These are phyloP conservation scores for Lycium barbarum DNA, from an alignment of 257 asterid species.

Conservation along the genomic window DNA sequence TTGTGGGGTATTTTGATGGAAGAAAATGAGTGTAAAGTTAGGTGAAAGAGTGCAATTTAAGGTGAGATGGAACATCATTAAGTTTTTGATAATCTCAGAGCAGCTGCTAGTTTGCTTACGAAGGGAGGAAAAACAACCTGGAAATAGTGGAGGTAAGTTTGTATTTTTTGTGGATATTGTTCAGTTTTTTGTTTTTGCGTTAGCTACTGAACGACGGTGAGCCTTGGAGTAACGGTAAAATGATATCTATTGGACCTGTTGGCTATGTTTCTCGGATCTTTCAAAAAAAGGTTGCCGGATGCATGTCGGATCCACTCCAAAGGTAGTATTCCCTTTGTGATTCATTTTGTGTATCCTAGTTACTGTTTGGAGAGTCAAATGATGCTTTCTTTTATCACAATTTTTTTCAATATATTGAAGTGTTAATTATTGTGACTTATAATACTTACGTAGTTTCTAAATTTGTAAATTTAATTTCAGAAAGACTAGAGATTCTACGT, in stretches of 20 bases:
- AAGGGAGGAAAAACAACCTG: slow-evolving; percentile 42
- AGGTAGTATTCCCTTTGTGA: too few species aligned
- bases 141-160: neutral
- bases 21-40: slow-evolving; percentile 26
- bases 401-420: too few species aligned
- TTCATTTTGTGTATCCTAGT: too few species aligned
- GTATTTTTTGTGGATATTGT: too few species aligned
- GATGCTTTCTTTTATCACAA: too few species aligned
- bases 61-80: slow-evolving; percentile 41
- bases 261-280: neutral
- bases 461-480: too few species aligned
- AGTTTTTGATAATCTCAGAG: slow-evolving; percentile 41
- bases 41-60: slow-evolving; percentile 40
- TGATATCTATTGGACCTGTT: too few species aligned
- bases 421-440: too few species aligned
- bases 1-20: neutral
- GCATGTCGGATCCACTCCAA: too few species aligned
- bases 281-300: too few species aligned
- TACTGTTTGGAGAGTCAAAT: too few species aligned
- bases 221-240: neutral
- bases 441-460: too few species aligned
- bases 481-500: neutral
- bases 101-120: slow-evolving; percentile 56
- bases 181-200: neutral
- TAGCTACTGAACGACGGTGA: neutral